A percentile compares a stretch with the other conserved stretches of the same genome.
Evolutionary conservation across 306 rosid species (phyloP).

Genomic region (Dryas drummondii): DNA sequence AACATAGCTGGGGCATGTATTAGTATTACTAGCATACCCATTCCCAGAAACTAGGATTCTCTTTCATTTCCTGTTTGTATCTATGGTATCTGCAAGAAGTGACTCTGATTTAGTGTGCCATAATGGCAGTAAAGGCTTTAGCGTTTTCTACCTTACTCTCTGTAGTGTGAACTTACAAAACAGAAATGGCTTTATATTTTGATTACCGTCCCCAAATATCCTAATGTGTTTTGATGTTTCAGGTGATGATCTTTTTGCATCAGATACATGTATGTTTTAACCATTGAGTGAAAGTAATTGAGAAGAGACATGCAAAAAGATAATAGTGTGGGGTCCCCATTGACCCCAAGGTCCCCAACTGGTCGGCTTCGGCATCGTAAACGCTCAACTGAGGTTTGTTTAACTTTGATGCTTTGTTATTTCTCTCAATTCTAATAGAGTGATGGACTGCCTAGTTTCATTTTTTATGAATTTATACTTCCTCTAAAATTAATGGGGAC

Average conservation of each 20-base stretch:
- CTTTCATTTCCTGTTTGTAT: neutral
- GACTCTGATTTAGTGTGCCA: neutral
- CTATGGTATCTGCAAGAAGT: neutral
- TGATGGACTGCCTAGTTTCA: neutral
- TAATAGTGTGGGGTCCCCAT: constrained; percentile 30
- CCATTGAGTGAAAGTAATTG: constrained; percentile 29
- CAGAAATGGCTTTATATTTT: neutral
- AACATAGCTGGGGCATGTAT: neutral
- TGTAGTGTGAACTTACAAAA: neutral
- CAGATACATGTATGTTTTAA: constrained; percentile 31
- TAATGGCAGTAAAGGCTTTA: neutral
- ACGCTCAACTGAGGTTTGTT: constrained; percentile 78
- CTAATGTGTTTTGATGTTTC: constrained; percentile 31
- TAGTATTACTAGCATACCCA: neutral
- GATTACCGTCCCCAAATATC: neutral
- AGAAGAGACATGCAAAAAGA: constrained; percentile 64
- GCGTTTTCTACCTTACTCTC: neutral
- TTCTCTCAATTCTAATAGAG: neutral
- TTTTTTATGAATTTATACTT: neutral
- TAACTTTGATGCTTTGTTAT: constrained; percentile 13
- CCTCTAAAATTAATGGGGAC: neutral
- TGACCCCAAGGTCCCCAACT: constrained; percentile 32
- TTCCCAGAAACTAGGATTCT: neutral
- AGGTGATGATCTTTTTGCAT: constrained; percentile 41
- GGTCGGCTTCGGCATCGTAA: constrained; percentile 62